Base-by-base conservation (phyloP, 257 asterid species). In the Solanum chiquidenum region DNA sequence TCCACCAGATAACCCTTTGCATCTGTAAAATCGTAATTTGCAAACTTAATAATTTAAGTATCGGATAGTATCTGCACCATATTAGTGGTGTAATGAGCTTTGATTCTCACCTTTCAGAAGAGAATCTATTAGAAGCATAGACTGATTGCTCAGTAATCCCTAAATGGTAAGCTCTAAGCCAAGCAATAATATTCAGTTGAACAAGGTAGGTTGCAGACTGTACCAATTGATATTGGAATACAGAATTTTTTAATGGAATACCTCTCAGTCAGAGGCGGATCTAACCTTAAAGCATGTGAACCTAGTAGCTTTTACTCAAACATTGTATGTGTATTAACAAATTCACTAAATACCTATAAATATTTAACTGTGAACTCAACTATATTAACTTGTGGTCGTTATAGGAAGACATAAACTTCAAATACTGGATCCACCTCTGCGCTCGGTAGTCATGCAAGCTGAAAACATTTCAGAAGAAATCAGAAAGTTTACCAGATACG, bases 1-100 rank as follows among this genome's bases (percentile, higher is more conserved):
- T 97, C 99, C 92, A 95, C 96, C 93, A 97, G 93, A 88, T 95
- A 97, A 91, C 99, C 99, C 90, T 93, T 97, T 21, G 98, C 93
- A 92, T 97, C 99, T 97, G 96, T 89, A 85, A 60, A 87, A 69
- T 87, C 87, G 83, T 85, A 85, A 83, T 85, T 68, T 60, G 85
- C 85, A 73, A 88, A 75, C 46, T 72, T 40, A 86, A 29, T 82
- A 18, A 82, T 82, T 5, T 80, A 49, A 80, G 84, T 79, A 80
- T 49, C 20, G 4, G 34, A 82, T 79, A 49, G 44, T 82, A 49
- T 31, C 44, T 82, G 44, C 69, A 82, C 29, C 69, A 49, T 49
- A 31, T 82, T 29, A 49, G 40, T 82, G 85, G 85, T 14, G 68
- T 62, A 82, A 29, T 49, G 29, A 80, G 40, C 29, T 82, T 34